phyloP scores from a whole-genome alignment of 139 green algal species.

The Coccomyxa sp. region DNA sequence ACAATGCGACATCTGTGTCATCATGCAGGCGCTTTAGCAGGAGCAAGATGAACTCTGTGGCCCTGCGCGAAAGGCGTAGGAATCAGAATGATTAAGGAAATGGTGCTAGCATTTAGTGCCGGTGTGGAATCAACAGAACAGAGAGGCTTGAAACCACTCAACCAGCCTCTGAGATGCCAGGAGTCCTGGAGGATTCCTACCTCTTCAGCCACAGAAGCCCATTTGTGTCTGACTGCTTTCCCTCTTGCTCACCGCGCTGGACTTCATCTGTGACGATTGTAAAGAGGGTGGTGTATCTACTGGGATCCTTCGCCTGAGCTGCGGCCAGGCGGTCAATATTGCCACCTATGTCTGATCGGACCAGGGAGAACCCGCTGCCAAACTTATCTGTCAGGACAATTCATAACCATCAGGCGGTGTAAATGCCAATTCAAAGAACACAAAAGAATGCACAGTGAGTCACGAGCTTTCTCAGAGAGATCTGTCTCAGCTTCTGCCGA shows the following conservation, averaged over 20 bases:
- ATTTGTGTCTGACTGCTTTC: slow-evolving; percentile 54
- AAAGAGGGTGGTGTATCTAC: slow-evolving; percentile 45
- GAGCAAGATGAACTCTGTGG: slow-evolving; percentile 65
- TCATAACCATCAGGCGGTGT: too few relatives aligned
- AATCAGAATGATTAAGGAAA: not conserved
- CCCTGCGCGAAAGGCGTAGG: slow-evolving; percentile 26
- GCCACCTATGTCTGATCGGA: slow-evolving; percentile 56
- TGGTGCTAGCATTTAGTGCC: not conserved
- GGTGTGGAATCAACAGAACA: too few relatives aligned
- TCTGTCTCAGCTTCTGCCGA: too few relatives aligned
- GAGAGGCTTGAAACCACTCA: not conserved
- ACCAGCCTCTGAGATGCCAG: not conserved
- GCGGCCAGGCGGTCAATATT: slow-evolving; percentile 62
- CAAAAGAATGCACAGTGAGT: too few relatives aligned
- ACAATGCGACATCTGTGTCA: slow-evolving; percentile 21
- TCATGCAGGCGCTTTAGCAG: slow-evolving; percentile 47
- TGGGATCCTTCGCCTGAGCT: slow-evolving; percentile 26
- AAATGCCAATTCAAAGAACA: not conserved
- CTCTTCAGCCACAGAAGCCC: slow-evolving; percentile 71
- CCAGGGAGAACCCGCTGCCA: slow-evolving; percentile 50
- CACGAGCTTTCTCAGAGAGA: too few relatives aligned
- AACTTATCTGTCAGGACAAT: slow-evolving; percentile 52
- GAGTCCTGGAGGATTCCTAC: slow-evolving; percentile 10
- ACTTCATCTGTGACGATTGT: slow-evolving; percentile 62
- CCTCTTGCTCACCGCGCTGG: slow-evolving; percentile 24